phyloP scores from a whole-genome alignment of 345 rosid species.

The Punica granatum region DNA sequence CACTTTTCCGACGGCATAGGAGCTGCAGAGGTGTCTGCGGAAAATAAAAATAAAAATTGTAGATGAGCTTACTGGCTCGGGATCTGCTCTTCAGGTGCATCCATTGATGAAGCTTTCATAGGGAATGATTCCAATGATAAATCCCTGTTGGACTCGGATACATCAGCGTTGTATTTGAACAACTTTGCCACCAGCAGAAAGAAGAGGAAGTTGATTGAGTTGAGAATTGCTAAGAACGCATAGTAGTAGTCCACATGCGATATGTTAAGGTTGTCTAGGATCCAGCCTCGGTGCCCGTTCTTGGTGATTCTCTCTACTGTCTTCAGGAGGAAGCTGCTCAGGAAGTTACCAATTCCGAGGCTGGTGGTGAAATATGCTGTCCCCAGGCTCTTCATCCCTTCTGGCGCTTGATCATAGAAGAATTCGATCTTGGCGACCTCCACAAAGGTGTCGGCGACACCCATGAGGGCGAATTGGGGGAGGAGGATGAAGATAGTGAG shows the following conservation, averaged over 20 bases:
- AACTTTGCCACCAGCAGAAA: slow-evolving; percentile 43
- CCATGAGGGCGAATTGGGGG: slow-evolving; percentile 68
- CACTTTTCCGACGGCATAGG: background rate
- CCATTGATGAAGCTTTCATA: background rate
- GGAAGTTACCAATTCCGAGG: slow-evolving; percentile 53
- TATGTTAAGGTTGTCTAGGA: slow-evolving; percentile 56
- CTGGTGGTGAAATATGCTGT: slow-evolving; percentile 57
- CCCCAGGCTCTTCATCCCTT: slow-evolving; percentile 76
- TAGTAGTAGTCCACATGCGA: slow-evolving; percentile 66
- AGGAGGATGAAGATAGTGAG: slow-evolving; percentile 49
- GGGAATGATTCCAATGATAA: slow-evolving; percentile 13
- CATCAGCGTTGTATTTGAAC: slow-evolving; percentile 51
- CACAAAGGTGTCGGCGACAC: slow-evolving; percentile 60
- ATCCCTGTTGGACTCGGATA: slow-evolving; percentile 8
- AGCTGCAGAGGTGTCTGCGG: background rate
- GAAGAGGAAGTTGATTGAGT: slow-evolving; percentile 41
- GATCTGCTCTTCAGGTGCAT: background rate
- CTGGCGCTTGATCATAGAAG: slow-evolving; percentile 86
- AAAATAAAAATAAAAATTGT: background rate
- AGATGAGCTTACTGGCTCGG: background rate
- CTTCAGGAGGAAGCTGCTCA: slow-evolving; percentile 56
- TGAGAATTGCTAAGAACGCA: slow-evolving; percentile 45
- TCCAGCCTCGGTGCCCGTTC: slow-evolving; percentile 52
- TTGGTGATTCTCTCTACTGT: slow-evolving; percentile 39
- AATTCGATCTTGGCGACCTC: slow-evolving; percentile 81